Conservation (phyloP, 352 stramenopile genomes). For the Blastocystis sp. region DNA sequence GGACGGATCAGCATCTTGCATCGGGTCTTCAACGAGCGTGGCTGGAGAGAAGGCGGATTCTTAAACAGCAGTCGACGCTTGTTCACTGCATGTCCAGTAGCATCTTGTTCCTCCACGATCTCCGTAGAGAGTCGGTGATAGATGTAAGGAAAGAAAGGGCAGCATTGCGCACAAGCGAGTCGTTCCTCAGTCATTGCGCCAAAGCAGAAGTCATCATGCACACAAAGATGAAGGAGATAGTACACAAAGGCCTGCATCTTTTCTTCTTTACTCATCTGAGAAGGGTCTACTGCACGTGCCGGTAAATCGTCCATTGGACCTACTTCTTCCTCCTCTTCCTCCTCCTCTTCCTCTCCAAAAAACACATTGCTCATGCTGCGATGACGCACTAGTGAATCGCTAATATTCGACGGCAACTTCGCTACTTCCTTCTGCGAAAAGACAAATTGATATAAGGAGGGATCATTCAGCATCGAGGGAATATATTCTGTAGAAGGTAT, state of each 20-base stretch:
- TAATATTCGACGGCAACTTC: slow-evolving; percentile 5
- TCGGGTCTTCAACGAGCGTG: slow-evolving; percentile 35
- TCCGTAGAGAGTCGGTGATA: slow-evolving; percentile 47
- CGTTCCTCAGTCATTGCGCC: slow-evolving; percentile 60
- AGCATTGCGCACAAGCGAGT: slow-evolving; percentile 42
- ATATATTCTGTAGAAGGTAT: slow-evolving; percentile 49
- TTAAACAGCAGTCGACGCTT: slow-evolving; percentile 23
- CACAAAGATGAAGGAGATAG: slow-evolving; percentile 58
- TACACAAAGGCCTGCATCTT: slow-evolving; percentile 53
- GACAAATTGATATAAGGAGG: slow-evolving; percentile 8
- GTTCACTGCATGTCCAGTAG: neutral
- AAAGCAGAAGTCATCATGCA: slow-evolving; percentile 60
- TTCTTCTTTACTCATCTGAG: neutral
- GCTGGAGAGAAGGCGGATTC: slow-evolving; percentile 3
- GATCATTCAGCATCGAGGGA: slow-evolving; percentile 48
- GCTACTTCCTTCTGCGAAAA: slow-evolving; percentile 55
- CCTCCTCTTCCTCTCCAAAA: slow-evolving; percentile 23
- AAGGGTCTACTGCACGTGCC: neutral
- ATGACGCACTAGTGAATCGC: neutral
- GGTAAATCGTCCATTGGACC: neutral
- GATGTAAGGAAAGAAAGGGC: slow-evolving; percentile 59
- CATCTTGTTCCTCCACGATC: slow-evolving; percentile 51
- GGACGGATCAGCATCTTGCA: slow-evolving; percentile 60
- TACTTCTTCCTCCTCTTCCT: neutral
- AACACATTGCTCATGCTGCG: slow-evolving; percentile 3